phyloP scores from a whole-genome alignment of 1,139 yeast genomes.

The Debaryomyces robertsiae region DNA sequence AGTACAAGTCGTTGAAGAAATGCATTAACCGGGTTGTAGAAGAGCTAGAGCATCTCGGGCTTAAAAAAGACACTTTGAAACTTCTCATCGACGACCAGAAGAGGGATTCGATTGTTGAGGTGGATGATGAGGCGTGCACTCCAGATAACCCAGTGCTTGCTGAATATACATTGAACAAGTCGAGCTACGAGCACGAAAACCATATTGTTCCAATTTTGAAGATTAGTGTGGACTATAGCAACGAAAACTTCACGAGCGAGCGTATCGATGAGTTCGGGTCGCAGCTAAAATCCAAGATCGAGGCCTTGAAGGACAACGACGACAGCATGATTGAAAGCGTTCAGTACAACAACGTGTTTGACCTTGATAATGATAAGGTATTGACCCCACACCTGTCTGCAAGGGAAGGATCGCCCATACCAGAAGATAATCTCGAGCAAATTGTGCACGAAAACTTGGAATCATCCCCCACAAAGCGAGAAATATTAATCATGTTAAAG shows the following conservation, averaged over 20 bases:
- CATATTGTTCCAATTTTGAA: slow-evolving; percentile 41
- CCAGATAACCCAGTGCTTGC: slow-evolving; percentile 47
- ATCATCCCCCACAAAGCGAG: slow-evolving; percentile 14
- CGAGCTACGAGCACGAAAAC: slow-evolving; percentile 19
- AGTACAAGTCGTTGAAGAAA: slow-evolving; percentile 70
- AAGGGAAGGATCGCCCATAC: slow-evolving; percentile 5
- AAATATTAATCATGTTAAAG: slow-evolving; percentile 41
- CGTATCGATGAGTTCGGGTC: slow-evolving; percentile 38
- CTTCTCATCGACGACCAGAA: slow-evolving; percentile 39
- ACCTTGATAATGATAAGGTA: slow-evolving; percentile 19
- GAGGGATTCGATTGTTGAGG: slow-evolving; percentile 30
- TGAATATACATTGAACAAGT: slow-evolving; percentile 42
- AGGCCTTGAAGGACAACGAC: slow-evolving; percentile 27
- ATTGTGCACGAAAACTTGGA: slow-evolving; percentile 12
- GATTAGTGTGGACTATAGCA: slow-evolving; percentile 38
- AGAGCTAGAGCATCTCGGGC: slow-evolving; percentile 57
- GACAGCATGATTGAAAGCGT: slow-evolving; percentile 16
- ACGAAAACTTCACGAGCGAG: slow-evolving; percentile 36
- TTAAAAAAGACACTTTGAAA: slow-evolving; percentile 51
- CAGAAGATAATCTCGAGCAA: slow-evolving; percentile 3
- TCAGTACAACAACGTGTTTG: slow-evolving; percentile 18
- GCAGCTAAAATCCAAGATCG: slow-evolving; percentile 36
- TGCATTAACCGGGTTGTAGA: slow-evolving; percentile 62
- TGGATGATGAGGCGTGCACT: slow-evolving; percentile 34
- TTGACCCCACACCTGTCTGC: slow-evolving; percentile 15